Percentiles rank a stretch among this genome's conserved stretches.
Evolutionary conservation across 1,139 yeast genomes (phyloP).

Genomic region (Candida albicans): DNA sequence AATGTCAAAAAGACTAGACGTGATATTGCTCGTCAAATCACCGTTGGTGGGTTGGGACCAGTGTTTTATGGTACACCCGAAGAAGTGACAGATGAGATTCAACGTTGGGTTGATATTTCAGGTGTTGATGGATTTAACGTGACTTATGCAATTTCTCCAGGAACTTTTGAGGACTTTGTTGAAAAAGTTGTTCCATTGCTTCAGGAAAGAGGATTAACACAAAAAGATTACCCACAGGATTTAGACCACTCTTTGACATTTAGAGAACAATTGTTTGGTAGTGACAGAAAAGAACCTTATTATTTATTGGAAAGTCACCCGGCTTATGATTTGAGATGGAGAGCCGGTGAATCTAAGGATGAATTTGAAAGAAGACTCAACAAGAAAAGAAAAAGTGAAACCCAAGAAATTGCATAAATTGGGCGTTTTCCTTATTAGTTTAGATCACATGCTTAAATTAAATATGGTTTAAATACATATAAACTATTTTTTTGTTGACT

Average conservation of each 20-base stretch:
- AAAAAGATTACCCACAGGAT: conserved; percentile 29
- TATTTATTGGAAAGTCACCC: conserved; percentile 32
- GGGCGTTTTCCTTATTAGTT: background rate
- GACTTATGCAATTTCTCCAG: conserved; percentile 29
- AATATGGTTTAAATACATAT: too few relatives aligned
- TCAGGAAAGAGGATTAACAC: conserved; percentile 25
- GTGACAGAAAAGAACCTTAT: conserved; percentile 22
- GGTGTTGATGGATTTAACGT: conserved; percentile 33
- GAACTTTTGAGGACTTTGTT: conserved; percentile 30
- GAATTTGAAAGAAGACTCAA: conserved; percentile 30
- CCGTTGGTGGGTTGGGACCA: conserved; percentile 33
- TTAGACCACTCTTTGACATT: conserved; percentile 19
- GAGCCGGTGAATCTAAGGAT: conserved; percentile 34
- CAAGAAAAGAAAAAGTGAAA: conserved; percentile 11
- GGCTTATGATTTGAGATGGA: conserved; percentile 42
- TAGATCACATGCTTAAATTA: too few relatives aligned
- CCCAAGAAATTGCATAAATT: conserved; percentile 5
- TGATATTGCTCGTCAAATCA: conserved; percentile 26
- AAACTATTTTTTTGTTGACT: too few relatives aligned
- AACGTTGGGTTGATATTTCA: conserved; percentile 30
- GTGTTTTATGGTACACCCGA: conserved; percentile 25
- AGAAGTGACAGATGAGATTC: conserved; percentile 29
- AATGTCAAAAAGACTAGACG: conserved; percentile 27
- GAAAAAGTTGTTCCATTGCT: conserved; percentile 28
- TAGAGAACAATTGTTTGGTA: conserved; percentile 29